A percentile compares a stretch with the other conserved stretches of the same genome.
phyloP scores from a whole-genome alignment of 257 asterid species.

The Solanum dulcamara region DNA sequence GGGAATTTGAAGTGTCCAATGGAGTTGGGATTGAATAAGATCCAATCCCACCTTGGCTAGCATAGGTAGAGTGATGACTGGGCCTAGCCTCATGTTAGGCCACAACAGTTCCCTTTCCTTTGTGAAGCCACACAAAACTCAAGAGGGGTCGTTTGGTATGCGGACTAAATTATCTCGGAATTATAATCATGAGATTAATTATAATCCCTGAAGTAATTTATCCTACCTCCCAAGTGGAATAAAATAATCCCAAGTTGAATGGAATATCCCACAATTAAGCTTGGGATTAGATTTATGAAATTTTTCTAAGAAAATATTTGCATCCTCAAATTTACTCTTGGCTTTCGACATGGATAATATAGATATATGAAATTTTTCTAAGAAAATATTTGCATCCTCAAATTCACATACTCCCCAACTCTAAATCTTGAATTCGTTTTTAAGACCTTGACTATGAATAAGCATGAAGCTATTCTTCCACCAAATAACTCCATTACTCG shows the following conservation, averaged over 20 bases:
- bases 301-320: too few relatives aligned
- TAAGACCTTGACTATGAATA: background rate
- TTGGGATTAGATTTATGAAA: background rate
- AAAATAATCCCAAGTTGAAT: too few relatives aligned
- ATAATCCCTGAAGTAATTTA: too few relatives aligned
- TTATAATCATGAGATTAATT: too few relatives aligned
- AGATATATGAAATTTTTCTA: background rate
- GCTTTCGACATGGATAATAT: background rate
- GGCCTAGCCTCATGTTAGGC: background rate
- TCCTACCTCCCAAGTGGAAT: background rate
- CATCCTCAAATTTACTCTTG: too few relatives aligned
- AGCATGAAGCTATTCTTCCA: background rate
- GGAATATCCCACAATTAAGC: background rate
- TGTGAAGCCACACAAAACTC: background rate
- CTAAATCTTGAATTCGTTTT: background rate
- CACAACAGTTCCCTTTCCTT: background rate
- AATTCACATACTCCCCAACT: background rate
- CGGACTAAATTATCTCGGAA: background rate
- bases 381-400: background rate
- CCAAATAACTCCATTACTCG: background rate
- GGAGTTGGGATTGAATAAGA: background rate
- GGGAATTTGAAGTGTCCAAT: background rate
- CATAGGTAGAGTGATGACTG: background rate
- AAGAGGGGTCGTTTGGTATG: background rate
- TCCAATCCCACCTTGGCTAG: background rate